Evolutionary conservation across 352 stramenopile genomes (phyloP).

Genomic region (Pythium coloratum): DNA sequence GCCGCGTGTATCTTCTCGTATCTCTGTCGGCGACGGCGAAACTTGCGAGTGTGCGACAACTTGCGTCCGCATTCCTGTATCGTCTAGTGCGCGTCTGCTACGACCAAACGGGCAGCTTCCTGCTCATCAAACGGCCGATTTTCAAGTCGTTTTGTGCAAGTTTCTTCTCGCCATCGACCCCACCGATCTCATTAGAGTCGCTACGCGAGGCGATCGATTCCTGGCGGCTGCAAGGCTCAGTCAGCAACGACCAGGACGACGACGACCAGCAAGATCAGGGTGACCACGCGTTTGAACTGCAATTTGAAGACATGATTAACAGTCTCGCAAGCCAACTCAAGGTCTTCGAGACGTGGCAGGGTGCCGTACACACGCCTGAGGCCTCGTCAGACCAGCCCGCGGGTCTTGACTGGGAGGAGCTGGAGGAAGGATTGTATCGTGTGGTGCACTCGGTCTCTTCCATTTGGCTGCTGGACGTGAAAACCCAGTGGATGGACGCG

Average conservation of each 20-base stretch:
- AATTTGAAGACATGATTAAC: constrained; percentile 52
- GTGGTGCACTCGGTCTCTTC: constrained; percentile 55
- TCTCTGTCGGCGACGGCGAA: constrained; percentile 46
- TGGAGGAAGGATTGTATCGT: constrained; percentile 62
- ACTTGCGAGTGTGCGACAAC: constrained; percentile 27
- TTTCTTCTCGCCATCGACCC: constrained; percentile 40
- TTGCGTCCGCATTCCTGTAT: constrained; percentile 47
- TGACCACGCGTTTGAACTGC: constrained; percentile 38
- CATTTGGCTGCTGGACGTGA: constrained; percentile 58
- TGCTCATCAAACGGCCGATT: constrained; percentile 47
- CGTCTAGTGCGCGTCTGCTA: constrained; percentile 53
- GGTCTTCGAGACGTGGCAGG: constrained; percentile 56
- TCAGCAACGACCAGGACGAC: constrained; percentile 9
- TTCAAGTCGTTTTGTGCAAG: constrained; percentile 44
- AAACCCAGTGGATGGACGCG: constrained; percentile 59
- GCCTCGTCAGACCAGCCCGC: not conserved
- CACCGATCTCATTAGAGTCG: constrained; percentile 31
- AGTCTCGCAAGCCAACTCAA: constrained; percentile 53
- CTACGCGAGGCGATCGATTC: constrained; percentile 55
- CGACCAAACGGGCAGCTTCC: constrained; percentile 63
- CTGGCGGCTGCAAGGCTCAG: constrained; percentile 42
- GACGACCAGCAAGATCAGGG: not conserved
- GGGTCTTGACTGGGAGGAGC: constrained; percentile 45
- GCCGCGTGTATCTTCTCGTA: constrained; percentile 47
- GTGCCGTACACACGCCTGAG: constrained; percentile 32